Percentiles rank a stretch among this genome's conserved stretches.
phyloP scores from a whole-genome alignment of 2,329 filamentous ascomycete genomes.

The Alternaria ethzedia region DNA sequence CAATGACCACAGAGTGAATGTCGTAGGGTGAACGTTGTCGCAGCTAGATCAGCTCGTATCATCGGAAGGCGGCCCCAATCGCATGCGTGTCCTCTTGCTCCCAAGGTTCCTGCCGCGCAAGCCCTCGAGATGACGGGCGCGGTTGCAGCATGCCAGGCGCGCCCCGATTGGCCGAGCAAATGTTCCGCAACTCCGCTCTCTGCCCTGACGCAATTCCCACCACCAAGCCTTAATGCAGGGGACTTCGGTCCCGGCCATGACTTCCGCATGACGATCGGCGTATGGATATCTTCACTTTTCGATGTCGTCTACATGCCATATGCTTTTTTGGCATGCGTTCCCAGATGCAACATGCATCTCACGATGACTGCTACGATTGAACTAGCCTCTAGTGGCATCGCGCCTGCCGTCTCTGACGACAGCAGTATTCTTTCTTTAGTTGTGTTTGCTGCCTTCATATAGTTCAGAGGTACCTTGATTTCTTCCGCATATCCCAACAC shows the following conservation, averaged over 20 bases:
- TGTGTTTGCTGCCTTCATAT: background rate
- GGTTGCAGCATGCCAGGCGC: constrained; percentile 14
- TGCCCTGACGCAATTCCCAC: constrained; percentile 20
- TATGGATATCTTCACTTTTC: background rate
- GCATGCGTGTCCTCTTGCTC: constrained; percentile 25
- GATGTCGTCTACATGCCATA: background rate
- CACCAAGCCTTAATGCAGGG: background rate
- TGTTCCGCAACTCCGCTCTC: constrained; percentile 2
- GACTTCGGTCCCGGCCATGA: background rate
- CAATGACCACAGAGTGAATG: background rate
- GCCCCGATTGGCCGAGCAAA: constrained; percentile 11
- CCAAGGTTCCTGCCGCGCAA: constrained; percentile 14
- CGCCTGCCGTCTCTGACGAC: background rate
- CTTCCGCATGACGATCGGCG: background rate
- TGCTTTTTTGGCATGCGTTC: background rate
- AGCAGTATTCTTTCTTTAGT: background rate
- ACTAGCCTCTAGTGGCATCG: constrained; percentile 17
- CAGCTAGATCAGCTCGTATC: background rate
- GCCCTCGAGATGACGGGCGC: constrained; percentile 17
- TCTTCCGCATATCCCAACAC: background rate
- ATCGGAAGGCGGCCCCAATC: background rate
- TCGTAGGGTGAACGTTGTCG: background rate
- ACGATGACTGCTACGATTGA: constrained; percentile 14
- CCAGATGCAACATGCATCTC: background rate
- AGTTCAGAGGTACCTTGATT: background rate